Evolutionary conservation across 306 rosid species (phyloP).

Genomic region (Luffa aegyptiaca): DNA sequence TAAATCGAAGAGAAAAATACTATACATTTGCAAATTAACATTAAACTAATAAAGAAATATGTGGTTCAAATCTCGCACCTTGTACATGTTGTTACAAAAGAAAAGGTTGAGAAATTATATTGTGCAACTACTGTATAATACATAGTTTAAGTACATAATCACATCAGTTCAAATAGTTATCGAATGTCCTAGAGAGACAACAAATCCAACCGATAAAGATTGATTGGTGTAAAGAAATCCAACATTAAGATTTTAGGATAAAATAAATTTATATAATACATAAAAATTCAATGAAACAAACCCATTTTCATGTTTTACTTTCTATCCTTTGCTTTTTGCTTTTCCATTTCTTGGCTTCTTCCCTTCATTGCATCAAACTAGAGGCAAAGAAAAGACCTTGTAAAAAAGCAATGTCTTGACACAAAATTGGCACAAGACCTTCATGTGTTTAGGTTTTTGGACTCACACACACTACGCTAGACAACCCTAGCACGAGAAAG

Average conservation of each 20-base stretch:
- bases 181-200: not conserved
- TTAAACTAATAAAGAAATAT: too few species aligned
- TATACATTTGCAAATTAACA: too few species aligned
- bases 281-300: not conserved
- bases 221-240: not conserved
- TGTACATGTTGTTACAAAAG: too few species aligned
- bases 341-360: not conserved
- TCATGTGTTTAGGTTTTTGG: slow-evolving; percentile 1
- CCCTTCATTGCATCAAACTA: not conserved
- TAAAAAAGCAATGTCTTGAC: slow-evolving; percentile 1
- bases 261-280: not conserved
- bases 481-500: not conserved
- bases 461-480: not conserved
- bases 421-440: not conserved
- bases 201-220: not conserved
- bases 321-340: not conserved
- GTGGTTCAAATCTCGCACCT: too few species aligned
- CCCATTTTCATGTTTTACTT: not conserved
- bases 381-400: slow-evolving; percentile 1
- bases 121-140: too few species aligned
- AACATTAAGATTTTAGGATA: too few species aligned
- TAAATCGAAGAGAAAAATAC: too few species aligned
- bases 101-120: too few species aligned
- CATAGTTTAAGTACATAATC: not conserved
- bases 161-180: not conserved